A percentile compares a stretch with the other conserved stretches of the same genome.
phyloP scores from a whole-genome alignment of 2,329 filamentous ascomycete species.

The Juglanconis juglandina region DNA sequence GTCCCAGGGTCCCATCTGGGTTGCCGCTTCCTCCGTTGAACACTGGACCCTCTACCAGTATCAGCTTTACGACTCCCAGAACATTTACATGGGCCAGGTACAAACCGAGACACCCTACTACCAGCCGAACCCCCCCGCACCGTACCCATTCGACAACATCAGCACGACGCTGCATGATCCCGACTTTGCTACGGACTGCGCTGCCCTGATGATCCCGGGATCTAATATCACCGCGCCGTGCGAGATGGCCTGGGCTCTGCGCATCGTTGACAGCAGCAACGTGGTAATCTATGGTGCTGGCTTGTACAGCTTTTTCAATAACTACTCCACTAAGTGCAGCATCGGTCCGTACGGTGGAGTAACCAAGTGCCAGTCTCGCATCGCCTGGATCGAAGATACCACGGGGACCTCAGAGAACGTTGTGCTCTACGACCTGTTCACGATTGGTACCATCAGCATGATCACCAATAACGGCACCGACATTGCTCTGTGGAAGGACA shows the following conservation, averaged over 20 bases:
- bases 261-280: constrained; percentile 53
- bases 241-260: constrained; percentile 61
- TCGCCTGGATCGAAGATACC: constrained; percentile 27
- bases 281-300: constrained; percentile 60
- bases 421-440: constrained; percentile 39
- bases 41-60: constrained; percentile 69
- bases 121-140: constrained; percentile 61
- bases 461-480: constrained; percentile 31
- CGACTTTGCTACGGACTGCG: constrained; percentile 46
- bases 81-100: constrained; percentile 61
- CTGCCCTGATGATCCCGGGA: constrained; percentile 3
- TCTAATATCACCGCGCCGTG: constrained; percentile 35
- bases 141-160: constrained; percentile 50
- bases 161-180: constrained; percentile 41
- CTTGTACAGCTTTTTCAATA: constrained; percentile 66
- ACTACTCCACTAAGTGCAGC: constrained; percentile 52
- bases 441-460: constrained; percentile 38
- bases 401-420: constrained; percentile 20
- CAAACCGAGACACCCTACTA: constrained; percentile 72
- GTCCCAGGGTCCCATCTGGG: constrained; percentile 49
- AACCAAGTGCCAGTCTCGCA: constrained; percentile 43
- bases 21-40: constrained; percentile 63
- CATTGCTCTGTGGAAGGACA: constrained; percentile 32
- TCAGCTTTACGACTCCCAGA: constrained; percentile 56
- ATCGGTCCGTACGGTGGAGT: constrained; percentile 30